A percentile compares a stretch with the other conserved stretches of the same genome.
Evolutionary conservation across 1,284 basidiomycete genomes (phyloP).

Genomic region (Fomitopsis pinicola): DNA sequence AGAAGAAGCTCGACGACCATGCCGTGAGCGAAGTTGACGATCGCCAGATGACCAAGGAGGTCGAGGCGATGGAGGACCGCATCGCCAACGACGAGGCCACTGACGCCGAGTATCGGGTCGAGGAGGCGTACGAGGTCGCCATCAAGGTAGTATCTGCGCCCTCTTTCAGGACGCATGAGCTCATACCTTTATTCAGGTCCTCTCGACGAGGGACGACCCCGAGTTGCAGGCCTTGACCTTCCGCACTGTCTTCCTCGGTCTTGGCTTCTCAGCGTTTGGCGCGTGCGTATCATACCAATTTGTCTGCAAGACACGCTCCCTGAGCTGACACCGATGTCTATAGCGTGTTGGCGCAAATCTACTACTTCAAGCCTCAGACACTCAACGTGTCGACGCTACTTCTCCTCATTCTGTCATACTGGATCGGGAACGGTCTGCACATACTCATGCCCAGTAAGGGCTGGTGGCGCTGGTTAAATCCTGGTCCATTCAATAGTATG

Average conservation of each 20-base stretch:
- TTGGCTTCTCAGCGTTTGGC: constrained; percentile 32
- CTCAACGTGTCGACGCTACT: constrained; percentile 29
- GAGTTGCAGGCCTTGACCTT: constrained; percentile 34
- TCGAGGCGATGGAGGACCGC: constrained; percentile 34
- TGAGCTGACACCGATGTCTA: constrained; percentile 11
- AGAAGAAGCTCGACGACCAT: constrained; percentile 4
- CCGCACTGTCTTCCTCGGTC: constrained; percentile 31
- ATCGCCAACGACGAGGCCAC: constrained; percentile 28
- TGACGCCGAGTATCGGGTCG: constrained; percentile 29
- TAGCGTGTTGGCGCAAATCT: constrained; percentile 36
- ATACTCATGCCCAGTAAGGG: constrained; percentile 29
- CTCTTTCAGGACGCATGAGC: too few species aligned
- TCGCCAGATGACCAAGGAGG: constrained; percentile 22
- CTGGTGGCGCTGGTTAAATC: constrained; percentile 35
- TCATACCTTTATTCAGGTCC: constrained; percentile 18
- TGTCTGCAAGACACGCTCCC: neutral
- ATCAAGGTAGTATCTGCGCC: constrained; percentile 25
- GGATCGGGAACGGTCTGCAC: constrained; percentile 32
- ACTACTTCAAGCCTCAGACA: constrained; percentile 35
- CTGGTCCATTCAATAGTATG: constrained; percentile 30
- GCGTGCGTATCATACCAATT: constrained; percentile 18
- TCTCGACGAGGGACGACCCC: constrained; percentile 35
- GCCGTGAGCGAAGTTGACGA: constrained; percentile 19
- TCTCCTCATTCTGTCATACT: constrained; percentile 33
- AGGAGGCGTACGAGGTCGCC: constrained; percentile 32